phyloP scores from a whole-genome alignment of 2,329 filamentous ascomycete genomes.

The Diplocarpon rosae region DNA sequence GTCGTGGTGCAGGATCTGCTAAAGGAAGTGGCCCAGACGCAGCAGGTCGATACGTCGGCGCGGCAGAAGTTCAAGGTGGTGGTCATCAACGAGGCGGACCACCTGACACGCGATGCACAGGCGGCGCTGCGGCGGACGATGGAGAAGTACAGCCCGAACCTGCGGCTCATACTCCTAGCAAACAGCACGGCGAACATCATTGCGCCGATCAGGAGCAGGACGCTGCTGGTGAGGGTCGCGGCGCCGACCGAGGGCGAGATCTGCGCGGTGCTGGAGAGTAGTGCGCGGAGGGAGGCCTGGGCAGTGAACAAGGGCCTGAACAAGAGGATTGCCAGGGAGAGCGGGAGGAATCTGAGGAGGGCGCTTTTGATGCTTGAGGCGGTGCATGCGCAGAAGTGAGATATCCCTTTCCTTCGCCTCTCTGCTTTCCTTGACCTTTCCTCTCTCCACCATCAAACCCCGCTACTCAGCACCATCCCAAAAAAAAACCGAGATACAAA shows the following conservation, averaged over 20 bases:
- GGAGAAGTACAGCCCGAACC: constrained; percentile 97
- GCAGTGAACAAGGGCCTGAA: constrained; percentile 66
- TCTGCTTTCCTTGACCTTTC: constrained; percentile 5
- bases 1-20: constrained; percentile 92
- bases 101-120: constrained; percentile 87
- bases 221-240: constrained; percentile 80
- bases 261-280: constrained; percentile 58
- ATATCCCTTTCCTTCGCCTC: constrained; percentile 3
- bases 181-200: constrained; percentile 98
- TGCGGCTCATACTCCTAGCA: constrained; percentile 82
- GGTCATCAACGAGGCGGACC: constrained; percentile 97
- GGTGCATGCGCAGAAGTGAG: constrained; percentile 92
- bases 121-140: constrained; percentile 90
- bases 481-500: too few relatives aligned
- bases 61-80: constrained; percentile 96
- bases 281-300: constrained; percentile 74
- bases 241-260: constrained; percentile 83
- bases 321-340: constrained; percentile 77
- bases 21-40: constrained; percentile 96
- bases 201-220: constrained; percentile 89
- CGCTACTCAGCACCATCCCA: too few relatives aligned
- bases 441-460: too few relatives aligned
- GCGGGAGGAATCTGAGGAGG: constrained; percentile 78
- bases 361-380: constrained; percentile 96
- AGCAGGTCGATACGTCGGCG: constrained; percentile 90